Conservation (phyloP, 495 filamentous ascomycete species). For the Penicillium nucicola region DNA sequence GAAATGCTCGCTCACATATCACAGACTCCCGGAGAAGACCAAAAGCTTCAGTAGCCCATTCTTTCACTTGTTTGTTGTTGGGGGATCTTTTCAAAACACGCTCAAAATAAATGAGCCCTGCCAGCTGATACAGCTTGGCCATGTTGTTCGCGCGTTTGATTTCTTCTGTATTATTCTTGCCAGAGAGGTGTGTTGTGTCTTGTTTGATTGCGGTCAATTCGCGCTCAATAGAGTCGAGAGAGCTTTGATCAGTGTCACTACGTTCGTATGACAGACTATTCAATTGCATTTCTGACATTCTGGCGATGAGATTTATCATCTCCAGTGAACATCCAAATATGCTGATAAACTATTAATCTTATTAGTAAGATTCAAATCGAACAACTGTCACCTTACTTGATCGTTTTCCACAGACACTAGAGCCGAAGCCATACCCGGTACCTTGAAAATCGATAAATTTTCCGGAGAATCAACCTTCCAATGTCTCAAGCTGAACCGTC, state of each 20-base stretch:
- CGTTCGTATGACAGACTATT: neutral
- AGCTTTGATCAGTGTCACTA: neutral
- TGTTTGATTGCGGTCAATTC: neutral
- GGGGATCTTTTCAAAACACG: neutral
- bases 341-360: neutral
- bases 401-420: neutral
- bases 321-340: conserved; percentile 4
- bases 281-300: neutral
- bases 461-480: neutral
- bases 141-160: neutral
- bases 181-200: neutral
- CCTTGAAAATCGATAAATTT: neutral
- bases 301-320: conserved; percentile 5
- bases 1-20: conserved; percentile 9
- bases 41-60: conserved; percentile 3
- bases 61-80: neutral
- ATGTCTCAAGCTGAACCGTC: conserved; percentile 3
- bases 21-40: neutral
- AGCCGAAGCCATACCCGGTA: conserved; percentile 3
- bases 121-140: conserved; percentile 6
- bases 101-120: conserved; percentile 7
- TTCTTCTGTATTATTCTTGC: neutral
- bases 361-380: neutral
- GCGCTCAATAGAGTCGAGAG: neutral
- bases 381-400: neutral